Conservation (phyloP, 108 stramenopile species). For the Aurantiochytrium sp. region DNA sequence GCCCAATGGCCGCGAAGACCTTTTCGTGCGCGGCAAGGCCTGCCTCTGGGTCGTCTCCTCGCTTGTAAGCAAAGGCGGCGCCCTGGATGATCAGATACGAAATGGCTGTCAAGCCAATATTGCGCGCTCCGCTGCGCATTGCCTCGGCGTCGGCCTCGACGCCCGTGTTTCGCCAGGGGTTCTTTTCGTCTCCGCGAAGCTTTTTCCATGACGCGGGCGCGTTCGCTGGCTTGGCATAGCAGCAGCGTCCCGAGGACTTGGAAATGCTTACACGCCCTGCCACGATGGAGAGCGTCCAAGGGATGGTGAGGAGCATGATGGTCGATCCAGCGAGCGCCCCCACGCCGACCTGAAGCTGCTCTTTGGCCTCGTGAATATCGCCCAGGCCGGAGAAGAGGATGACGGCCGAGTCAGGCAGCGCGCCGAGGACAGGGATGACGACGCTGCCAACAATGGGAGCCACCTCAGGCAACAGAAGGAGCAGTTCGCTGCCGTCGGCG, state of each 20-base stretch:
- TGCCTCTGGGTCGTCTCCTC: background rate
- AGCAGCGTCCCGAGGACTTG: background rate
- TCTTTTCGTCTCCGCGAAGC: slow-evolving; percentile 9
- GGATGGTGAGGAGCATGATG: slow-evolving; percentile 92
- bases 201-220: slow-evolving; percentile 11
- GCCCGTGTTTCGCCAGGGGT: slow-evolving; percentile 49
- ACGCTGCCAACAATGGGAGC: slow-evolving; percentile 87
- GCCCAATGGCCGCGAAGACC: background rate
- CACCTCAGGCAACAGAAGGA: slow-evolving; percentile 75
- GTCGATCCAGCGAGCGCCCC: slow-evolving; percentile 92
- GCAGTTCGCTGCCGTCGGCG: slow-evolving; percentile 87
- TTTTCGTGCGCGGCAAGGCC: background rate
- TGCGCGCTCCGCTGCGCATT: slow-evolving; percentile 30
- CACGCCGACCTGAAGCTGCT: slow-evolving; percentile 80
- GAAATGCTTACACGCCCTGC: slow-evolving; percentile 79
- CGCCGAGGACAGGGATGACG: slow-evolving; percentile 88
- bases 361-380: slow-evolving; percentile 64
- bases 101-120: slow-evolving; percentile 72
- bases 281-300: slow-evolving; percentile 71
- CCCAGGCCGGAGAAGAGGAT: slow-evolving; percentile 87
- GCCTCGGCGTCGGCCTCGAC: background rate
- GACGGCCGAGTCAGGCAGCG: slow-evolving; percentile 93
- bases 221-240: slow-evolving; percentile 33
- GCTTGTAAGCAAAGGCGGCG: slow-evolving; percentile 57
- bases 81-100: slow-evolving; percentile 80